These are phyloP conservation scores for Calycina marina DNA, from an alignment of 2,329 filamentous ascomycete species.

Conservation along the genomic window DNA sequence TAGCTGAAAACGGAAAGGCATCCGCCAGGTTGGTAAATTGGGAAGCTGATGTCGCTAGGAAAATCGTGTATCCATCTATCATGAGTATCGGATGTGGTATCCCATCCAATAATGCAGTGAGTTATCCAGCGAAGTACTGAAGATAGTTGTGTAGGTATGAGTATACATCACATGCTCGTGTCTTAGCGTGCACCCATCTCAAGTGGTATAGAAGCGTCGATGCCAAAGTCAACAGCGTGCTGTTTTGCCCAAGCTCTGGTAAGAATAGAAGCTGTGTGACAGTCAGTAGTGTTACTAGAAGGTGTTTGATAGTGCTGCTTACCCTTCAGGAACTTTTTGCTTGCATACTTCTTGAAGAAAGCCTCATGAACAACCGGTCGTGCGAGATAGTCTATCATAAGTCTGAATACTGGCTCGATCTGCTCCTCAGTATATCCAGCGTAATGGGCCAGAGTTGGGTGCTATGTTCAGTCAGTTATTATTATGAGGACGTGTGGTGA, in stretches of 20 bases:
- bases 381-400: slow-evolving; percentile 95
- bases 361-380: slow-evolving; percentile 86
- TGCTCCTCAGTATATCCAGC: slow-evolving; percentile 87
- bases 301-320: slow-evolving; percentile 23
- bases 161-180: slow-evolving; percentile 11
- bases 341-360: slow-evolving; percentile 99
- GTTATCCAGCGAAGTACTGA: slow-evolving; percentile 15
- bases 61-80: slow-evolving; percentile 19
- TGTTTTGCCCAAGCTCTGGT: slow-evolving; percentile 90
- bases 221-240: slow-evolving; percentile 43
- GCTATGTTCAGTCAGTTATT: slow-evolving; percentile 33
- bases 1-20: too few species aligned
- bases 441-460: slow-evolving; percentile 77
- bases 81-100: slow-evolving; percentile 19
- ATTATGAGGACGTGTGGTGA: neutral
- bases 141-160: slow-evolving; percentile 14
- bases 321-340: slow-evolving; percentile 99
- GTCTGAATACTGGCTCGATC: slow-evolving; percentile 77
- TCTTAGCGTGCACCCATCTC: slow-evolving; percentile 17
- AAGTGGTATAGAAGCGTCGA: slow-evolving; percentile 25
- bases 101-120: slow-evolving; percentile 23
- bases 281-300: slow-evolving; percentile 1
- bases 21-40: too few species aligned
- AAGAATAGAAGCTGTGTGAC: slow-evolving; percentile 62
- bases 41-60: neutral